Percentiles rank a stretch among this genome's conserved stretches.
Conservation (phyloP, 345 rosid genomes). For the Trapa incisa region DNA sequence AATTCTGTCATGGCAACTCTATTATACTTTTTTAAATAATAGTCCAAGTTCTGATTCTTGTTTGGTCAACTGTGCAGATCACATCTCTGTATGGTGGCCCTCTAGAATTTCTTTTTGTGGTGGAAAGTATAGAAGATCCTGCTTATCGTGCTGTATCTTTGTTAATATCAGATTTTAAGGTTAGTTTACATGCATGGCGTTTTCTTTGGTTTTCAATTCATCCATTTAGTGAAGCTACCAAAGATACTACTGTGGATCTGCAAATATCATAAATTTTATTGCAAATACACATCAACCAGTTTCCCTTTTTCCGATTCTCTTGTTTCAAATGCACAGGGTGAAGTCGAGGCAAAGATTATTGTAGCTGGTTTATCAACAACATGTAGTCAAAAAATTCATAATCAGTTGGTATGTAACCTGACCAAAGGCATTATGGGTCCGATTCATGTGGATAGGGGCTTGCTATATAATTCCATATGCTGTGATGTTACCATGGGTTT, state of each 20-base stretch:
- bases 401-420: slow-evolving; percentile 65
- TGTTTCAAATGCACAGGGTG: slow-evolving; percentile 46
- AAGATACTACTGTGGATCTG: background rate
- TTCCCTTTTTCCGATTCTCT: background rate
- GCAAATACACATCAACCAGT: background rate
- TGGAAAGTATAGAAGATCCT: slow-evolving; percentile 92
- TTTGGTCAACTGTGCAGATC: slow-evolving; percentile 36
- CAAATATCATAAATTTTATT: no score
- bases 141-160: slow-evolving; percentile 62
- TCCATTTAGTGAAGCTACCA: background rate
- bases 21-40: background rate
- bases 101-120: slow-evolving; percentile 72
- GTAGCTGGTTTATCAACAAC: slow-evolving; percentile 87
- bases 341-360: slow-evolving; percentile 57
- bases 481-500: background rate
- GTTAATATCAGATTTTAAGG: slow-evolving; percentile 62
- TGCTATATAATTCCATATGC: background rate
- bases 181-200: slow-evolving; percentile 9
- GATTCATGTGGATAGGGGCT: background rate
- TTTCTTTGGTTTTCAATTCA: background rate
- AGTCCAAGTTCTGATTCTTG: background rate
- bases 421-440: background rate
- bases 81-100: slow-evolving; percentile 99
- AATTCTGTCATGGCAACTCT: background rate
- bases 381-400: slow-evolving; percentile 98